phyloP scores from a whole-genome alignment of 257 asterid genomes.

The Euphrasia confusa region DNA sequence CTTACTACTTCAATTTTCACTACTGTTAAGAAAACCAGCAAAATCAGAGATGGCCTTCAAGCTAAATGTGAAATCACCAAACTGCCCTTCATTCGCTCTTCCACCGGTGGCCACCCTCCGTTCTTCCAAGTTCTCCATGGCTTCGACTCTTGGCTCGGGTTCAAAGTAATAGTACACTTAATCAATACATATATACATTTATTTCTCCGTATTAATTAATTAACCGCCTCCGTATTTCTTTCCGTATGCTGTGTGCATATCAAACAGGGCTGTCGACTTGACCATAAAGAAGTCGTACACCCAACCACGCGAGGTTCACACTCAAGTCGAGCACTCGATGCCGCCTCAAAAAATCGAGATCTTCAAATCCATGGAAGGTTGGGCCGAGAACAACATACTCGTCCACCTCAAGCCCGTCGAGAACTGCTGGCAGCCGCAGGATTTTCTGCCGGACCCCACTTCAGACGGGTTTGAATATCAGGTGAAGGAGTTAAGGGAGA shows the following conservation, averaged over 20 bases:
- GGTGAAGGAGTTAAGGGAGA: conserved; percentile 48
- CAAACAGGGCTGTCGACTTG: conserved; percentile 22
- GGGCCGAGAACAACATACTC: conserved; percentile 52
- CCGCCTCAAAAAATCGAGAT: conserved; percentile 64
- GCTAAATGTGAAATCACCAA: conserved; percentile 25
- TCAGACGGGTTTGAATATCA: conserved; percentile 55
- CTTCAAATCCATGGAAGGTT: conserved; percentile 47
- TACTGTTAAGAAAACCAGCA: too few species aligned
- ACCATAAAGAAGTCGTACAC: conserved; percentile 41
- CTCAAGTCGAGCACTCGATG: conserved; percentile 70
- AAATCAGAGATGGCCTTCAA: conserved; percentile 21
- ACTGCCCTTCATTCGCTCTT: conserved; percentile 25
- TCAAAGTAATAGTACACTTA: conserved; percentile 41
- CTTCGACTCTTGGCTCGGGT: conserved; percentile 54
- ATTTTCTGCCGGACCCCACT: conserved; percentile 63
- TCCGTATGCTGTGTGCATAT: too few species aligned
- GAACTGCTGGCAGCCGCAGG: conserved; percentile 74
- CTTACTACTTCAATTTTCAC: too few species aligned
- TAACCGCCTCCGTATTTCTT: too few species aligned
- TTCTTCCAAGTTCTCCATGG: conserved; percentile 63
- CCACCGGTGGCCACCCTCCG: conserved; percentile 46
- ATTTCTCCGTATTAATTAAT: too few species aligned
- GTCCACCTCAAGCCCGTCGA: conserved; percentile 61
- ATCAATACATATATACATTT: too few species aligned
- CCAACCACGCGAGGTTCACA: conserved; percentile 57